Conservation (phyloP, 2,329 filamentous ascomycete genomes). For the Amylocarpus encephaloides region DNA sequence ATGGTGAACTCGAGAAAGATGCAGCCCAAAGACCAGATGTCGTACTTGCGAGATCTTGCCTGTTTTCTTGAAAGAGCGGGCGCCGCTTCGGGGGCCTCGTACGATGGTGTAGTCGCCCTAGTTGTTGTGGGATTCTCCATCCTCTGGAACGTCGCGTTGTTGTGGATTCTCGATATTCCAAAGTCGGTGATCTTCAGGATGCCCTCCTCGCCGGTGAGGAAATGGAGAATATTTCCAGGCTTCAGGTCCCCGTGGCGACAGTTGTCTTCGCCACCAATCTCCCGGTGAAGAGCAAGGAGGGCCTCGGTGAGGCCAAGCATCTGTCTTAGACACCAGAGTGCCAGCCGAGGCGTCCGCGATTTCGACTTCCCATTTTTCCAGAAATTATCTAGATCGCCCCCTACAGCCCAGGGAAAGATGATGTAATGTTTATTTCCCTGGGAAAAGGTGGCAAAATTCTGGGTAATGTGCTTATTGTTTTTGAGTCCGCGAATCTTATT, state of each 20-base stretch:
- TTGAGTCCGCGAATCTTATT: neutral
- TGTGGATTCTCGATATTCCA: conserved; percentile 2
- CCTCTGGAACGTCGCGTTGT: neutral
- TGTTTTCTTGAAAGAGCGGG: neutral
- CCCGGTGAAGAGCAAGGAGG: neutral
- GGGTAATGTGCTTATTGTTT: neutral
- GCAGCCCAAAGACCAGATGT: conserved; percentile 11
- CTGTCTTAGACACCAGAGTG: neutral
- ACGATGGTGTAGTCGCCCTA: conserved; percentile 1
- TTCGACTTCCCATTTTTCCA: neutral
- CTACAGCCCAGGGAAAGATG: neutral
- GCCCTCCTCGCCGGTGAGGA: neutral
- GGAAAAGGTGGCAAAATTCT: neutral
- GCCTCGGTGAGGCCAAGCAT: neutral
- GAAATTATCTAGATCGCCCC: neutral
- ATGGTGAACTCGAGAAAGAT: conserved; percentile 6
- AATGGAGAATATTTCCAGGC: conserved; percentile 5
- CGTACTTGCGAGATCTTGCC: neutral
- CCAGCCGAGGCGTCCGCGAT: neutral
- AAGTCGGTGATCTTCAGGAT: conserved; percentile 6
- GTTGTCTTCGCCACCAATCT: neutral
- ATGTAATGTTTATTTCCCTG: neutral
- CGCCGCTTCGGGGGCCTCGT: conserved; percentile 4
- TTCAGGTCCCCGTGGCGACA: conserved; percentile 6
- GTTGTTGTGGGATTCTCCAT: neutral